phyloP scores from a whole-genome alignment of 2,329 filamentous ascomycete species.

The Nectriaceae sp. region DNA sequence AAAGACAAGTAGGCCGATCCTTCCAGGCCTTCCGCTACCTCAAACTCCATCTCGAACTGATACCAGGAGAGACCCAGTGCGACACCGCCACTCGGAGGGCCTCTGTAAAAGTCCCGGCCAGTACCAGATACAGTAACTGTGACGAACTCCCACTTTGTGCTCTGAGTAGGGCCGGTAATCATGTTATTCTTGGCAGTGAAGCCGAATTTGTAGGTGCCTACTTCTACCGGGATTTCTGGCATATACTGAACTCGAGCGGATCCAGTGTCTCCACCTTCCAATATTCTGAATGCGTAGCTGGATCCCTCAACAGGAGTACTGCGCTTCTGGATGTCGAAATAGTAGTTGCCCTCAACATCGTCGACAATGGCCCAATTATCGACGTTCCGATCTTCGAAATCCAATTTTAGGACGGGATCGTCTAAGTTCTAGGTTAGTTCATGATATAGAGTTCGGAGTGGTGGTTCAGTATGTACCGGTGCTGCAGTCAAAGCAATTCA shows the following conservation, averaged over 20 bases:
- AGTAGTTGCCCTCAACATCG: neutral
- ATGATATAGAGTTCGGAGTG: neutral
- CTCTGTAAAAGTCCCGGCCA: neutral
- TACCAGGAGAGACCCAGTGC: neutral
- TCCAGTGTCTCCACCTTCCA: neutral
- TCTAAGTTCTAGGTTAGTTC: neutral
- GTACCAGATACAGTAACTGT: neutral
- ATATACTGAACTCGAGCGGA: neutral
- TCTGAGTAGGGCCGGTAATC: neutral
- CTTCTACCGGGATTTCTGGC: neutral
- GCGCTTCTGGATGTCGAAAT: neutral
- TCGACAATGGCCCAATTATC: neutral
- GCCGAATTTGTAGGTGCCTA: neutral
- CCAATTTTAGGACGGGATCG: neutral
- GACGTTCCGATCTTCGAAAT: neutral
- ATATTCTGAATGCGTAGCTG: neutral
- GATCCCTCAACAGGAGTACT: neutral
- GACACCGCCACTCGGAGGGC: neutral
- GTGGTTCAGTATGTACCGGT: neutral
- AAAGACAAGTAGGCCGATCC: neutral
- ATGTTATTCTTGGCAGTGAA: neutral
- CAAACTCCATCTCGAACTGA: conserved; percentile 1
- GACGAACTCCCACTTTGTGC: neutral
- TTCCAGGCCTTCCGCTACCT: neutral
- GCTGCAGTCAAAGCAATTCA: neutral